phyloP scores from a whole-genome alignment of 495 filamentous ascomycete genomes.

The Bryoglossum gracile region DNA sequence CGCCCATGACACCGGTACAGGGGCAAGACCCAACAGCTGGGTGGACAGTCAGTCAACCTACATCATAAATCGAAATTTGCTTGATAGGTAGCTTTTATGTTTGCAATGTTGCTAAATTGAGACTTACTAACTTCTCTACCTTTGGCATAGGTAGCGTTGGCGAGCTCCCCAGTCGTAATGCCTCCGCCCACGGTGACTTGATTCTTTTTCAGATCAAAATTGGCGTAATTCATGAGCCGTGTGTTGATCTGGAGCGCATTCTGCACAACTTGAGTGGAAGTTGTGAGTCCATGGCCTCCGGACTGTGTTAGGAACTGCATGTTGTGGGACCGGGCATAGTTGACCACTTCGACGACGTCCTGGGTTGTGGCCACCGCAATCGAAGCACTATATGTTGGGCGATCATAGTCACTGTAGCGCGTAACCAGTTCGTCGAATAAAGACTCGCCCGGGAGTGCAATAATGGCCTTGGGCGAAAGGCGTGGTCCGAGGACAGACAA shows the following conservation, averaged over 20 bases:
- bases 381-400: too few relatives aligned
- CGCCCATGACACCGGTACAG: conserved; percentile 47
- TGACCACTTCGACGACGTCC: background rate
- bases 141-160: background rate
- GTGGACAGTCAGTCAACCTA: background rate
- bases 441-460: too few relatives aligned
- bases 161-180: background rate
- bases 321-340: background rate
- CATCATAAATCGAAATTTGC: background rate
- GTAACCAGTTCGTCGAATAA: too few relatives aligned
- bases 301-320: background rate
- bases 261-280: background rate
- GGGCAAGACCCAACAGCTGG: conserved; percentile 23
- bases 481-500: too few relatives aligned
- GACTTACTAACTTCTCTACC: conserved; percentile 3
- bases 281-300: background rate
- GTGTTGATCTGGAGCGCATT: background rate
- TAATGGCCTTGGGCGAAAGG: too few relatives aligned
- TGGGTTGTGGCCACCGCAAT: too few relatives aligned
- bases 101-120: background rate
- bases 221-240: background rate
- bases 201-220: background rate
- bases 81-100: background rate
- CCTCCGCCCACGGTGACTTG: background rate
- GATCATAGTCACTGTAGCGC: too few relatives aligned